Evolutionary conservation across 2,329 filamentous ascomycete species (phyloP).

Genomic region (Coniochaeta hoffmannii): DNA sequence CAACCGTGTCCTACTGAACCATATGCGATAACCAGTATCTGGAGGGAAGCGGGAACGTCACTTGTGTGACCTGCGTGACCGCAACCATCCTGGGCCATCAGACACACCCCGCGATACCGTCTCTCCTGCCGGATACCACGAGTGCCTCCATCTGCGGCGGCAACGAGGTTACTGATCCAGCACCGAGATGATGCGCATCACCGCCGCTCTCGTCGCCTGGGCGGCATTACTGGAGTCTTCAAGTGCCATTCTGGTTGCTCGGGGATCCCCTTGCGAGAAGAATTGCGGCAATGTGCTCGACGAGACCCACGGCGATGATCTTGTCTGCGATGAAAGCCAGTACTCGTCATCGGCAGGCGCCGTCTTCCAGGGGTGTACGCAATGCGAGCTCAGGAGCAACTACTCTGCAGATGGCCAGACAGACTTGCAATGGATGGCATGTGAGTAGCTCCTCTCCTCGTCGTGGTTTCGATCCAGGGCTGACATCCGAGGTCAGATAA

Average conservation of each 20-base stretch:
- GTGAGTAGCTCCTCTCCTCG: slow-evolving; percentile 32
- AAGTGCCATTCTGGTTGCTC: slow-evolving; percentile 32
- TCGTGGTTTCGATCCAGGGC: slow-evolving; percentile 5
- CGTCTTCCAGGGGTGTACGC: slow-evolving; percentile 42
- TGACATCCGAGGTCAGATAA: slow-evolving; percentile 38
- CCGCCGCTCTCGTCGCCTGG: slow-evolving; percentile 3
- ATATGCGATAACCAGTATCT: background rate
- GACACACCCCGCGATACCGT: background rate
- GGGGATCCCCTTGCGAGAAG: slow-evolving; percentile 39
- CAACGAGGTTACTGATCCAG: background rate
- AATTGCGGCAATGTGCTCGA: slow-evolving; percentile 47
- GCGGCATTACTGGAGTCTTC: slow-evolving; percentile 13
- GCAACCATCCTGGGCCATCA: background rate
- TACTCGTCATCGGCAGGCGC: slow-evolving; percentile 32
- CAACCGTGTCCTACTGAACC: background rate
- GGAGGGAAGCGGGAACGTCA: background rate
- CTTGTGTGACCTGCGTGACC: slow-evolving; percentile 1
- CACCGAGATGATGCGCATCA: background rate
- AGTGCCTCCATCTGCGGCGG: background rate
- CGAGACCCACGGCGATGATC: slow-evolving; percentile 35
- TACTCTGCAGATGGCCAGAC: slow-evolving; percentile 36
- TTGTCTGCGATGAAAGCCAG: slow-evolving; percentile 36
- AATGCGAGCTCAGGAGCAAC: slow-evolving; percentile 43
- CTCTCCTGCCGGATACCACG: background rate
- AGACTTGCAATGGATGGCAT: slow-evolving; percentile 47